Evolutionary conservation across 2,329 filamentous ascomycete genomes (phyloP).

Genomic region (Sporothrix schenckii): DNA sequence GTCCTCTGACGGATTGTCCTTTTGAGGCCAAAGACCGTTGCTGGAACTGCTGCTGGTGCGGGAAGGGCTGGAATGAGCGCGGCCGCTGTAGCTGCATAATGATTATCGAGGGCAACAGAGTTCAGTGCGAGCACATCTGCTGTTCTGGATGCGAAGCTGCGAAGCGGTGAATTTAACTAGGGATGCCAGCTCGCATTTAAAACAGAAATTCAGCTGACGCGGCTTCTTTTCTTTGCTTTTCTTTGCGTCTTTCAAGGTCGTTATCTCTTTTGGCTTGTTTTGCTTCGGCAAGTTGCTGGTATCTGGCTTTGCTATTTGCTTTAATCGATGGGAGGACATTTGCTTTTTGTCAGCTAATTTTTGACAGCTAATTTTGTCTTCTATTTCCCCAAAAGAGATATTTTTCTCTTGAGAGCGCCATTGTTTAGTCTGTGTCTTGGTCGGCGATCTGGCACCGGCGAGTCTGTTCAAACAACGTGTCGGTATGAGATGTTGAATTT

Average conservation of each 20-base stretch:
- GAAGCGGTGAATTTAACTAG: background rate
- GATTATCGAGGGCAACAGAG: conserved; percentile 54
- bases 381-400: background rate
- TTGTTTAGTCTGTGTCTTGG: background rate
- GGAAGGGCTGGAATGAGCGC: conserved; percentile 55
- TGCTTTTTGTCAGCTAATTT: background rate
- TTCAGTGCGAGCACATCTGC: conserved; percentile 59
- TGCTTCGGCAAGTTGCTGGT: background rate
- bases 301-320: background rate
- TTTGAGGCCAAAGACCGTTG: conserved; percentile 54
- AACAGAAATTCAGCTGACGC: background rate
- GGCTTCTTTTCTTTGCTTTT: background rate
- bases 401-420: background rate
- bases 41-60: conserved; percentile 62
- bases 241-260: background rate
- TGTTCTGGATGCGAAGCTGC: conserved; percentile 53
- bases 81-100: conserved; percentile 58
- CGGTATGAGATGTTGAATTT: background rate
- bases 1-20: conserved; percentile 53
- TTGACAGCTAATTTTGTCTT: background rate
- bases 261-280: background rate
- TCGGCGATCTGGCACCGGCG: background rate
- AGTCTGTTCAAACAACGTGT: conserved; percentile 27
- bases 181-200: background rate
- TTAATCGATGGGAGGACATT: background rate